Evolutionary conservation across 2,329 filamentous ascomycete genomes (phyloP).

Genomic region (Cadophora gregata): DNA sequence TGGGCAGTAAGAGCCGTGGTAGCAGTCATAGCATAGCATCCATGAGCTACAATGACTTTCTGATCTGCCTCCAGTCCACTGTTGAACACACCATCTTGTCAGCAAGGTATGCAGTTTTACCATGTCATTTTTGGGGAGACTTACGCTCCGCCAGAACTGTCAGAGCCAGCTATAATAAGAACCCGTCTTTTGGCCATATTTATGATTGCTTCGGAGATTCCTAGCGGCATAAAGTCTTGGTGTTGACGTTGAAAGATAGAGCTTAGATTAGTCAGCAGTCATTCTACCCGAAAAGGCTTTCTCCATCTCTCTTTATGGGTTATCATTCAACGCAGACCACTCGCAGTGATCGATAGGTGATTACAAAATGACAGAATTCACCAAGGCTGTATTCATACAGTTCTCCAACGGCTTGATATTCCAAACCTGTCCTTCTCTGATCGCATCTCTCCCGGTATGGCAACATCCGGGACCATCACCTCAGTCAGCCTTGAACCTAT

Average conservation of each 20-base stretch:
- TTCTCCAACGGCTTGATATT: no score
- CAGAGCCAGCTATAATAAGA: slow-evolving; percentile 74
- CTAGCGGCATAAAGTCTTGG: neutral
- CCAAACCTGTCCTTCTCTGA: no score
- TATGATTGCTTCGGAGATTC: neutral
- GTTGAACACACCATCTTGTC: slow-evolving; percentile 23
- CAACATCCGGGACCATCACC: no score
- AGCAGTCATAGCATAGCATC: slow-evolving; percentile 94
- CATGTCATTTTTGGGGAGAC: slow-evolving; percentile 44
- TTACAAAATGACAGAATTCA: no score
- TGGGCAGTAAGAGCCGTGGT: slow-evolving; percentile 96
- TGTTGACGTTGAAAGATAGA: neutral
- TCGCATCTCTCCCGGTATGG: no score
- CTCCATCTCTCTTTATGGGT: no score
- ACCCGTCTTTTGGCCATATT: slow-evolving; percentile 54
- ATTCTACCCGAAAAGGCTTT: neutral
- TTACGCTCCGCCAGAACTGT: slow-evolving; percentile 78
- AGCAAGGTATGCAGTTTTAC: neutral
- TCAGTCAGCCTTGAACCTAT: no score
- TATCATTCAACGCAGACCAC: no score
- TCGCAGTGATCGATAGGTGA: no score
- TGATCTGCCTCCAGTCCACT: slow-evolving; percentile 96
- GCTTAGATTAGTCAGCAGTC: neutral
- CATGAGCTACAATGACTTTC: slow-evolving; percentile 90
- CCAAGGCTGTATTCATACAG: no score